These are phyloP conservation scores for Lindgomyces ingoldianus DNA, from an alignment of 495 filamentous ascomycete species.

Conservation along the genomic window DNA sequence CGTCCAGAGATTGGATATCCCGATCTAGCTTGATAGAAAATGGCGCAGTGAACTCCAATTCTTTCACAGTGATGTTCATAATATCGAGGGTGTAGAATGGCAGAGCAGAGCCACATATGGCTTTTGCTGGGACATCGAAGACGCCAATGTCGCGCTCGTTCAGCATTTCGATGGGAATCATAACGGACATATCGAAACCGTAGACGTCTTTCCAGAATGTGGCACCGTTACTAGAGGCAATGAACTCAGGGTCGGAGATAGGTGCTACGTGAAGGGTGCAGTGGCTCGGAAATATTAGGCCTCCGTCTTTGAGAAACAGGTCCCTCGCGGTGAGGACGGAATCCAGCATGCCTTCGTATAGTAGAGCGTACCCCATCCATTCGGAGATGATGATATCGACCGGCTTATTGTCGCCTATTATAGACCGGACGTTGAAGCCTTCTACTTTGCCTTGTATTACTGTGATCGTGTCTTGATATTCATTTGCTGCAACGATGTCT, in stretches of 20 bases:
- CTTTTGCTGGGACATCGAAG: constrained; percentile 48
- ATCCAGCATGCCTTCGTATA: constrained; percentile 95
- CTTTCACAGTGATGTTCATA: constrained; percentile 57
- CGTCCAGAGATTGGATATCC: constrained; percentile 60
- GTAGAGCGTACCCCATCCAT: constrained; percentile 95
- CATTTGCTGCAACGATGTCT: constrained; percentile 81
- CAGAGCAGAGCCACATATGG: constrained; percentile 51
- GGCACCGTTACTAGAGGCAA: constrained; percentile 28
- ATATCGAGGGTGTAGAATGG: constrained; percentile 60
- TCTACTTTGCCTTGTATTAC: constrained; percentile 88
- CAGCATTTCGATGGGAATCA: constrained; percentile 23
- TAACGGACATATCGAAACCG: constrained; percentile 43
- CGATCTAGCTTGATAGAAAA: constrained; percentile 57
- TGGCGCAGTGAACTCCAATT: constrained; percentile 57
- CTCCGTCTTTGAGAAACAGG: constrained; percentile 71
- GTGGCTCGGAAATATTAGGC: constrained; percentile 89
- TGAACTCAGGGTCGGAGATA: constrained; percentile 80
- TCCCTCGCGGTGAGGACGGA: constrained; percentile 88
- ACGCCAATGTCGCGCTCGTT: constrained; percentile 54
- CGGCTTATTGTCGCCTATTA: constrained; percentile 49
- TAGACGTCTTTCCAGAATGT: constrained; percentile 43
- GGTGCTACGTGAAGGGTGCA: constrained; percentile 83
- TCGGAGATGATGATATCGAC: constrained; percentile 96
- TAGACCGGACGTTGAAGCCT: constrained; percentile 75
- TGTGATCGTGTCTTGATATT: constrained; percentile 76